Conservation (phyloP, 768 basidiomycete species). For the Kwoniella heveanensis region DNA sequence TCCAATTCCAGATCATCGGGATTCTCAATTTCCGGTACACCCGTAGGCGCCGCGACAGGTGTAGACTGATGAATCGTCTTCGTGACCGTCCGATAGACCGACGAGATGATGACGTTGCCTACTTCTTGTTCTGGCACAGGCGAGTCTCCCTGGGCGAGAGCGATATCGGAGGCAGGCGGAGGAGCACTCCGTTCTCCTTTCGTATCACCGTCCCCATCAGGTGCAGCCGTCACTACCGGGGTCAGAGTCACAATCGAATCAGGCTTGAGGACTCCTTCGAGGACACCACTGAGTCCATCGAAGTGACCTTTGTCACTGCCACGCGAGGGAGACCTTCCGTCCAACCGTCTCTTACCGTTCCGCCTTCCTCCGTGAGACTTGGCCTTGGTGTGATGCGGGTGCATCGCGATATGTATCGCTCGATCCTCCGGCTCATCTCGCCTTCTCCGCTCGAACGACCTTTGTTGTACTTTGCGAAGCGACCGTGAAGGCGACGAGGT, state of each 20-base stretch:
- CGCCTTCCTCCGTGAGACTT: conserved; percentile 2
- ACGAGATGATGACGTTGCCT: conserved; percentile 9
- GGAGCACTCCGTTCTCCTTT: background rate
- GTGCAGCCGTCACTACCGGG: background rate
- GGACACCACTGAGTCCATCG: background rate
- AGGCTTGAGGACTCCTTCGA: background rate
- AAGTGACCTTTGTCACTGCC: too few species aligned
- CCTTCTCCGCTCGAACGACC: conserved; percentile 5
- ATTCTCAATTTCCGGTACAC: background rate
- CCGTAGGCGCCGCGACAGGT: background rate
- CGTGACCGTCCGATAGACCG: conserved; percentile 6
- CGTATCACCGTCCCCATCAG: background rate
- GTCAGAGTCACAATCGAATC: background rate
- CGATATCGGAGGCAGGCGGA: background rate
- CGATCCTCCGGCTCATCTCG: background rate
- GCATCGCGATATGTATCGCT: conserved; percentile 17
- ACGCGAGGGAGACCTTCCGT: background rate
- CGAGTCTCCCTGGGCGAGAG: background rate
- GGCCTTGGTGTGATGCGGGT: background rate
- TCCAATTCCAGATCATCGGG: conserved; percentile 15
- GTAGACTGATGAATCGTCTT: background rate
- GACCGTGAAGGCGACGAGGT: conserved; percentile 5
- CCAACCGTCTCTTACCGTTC: background rate
- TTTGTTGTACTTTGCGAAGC: conserved; percentile 1
- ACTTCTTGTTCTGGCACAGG: conserved; percentile 7